A percentile compares a stretch with the other conserved stretches of the same genome.
These are phyloP conservation scores for Datisca glomerata DNA, from an alignment of 306 rosid species.

Conservation along the genomic window DNA sequence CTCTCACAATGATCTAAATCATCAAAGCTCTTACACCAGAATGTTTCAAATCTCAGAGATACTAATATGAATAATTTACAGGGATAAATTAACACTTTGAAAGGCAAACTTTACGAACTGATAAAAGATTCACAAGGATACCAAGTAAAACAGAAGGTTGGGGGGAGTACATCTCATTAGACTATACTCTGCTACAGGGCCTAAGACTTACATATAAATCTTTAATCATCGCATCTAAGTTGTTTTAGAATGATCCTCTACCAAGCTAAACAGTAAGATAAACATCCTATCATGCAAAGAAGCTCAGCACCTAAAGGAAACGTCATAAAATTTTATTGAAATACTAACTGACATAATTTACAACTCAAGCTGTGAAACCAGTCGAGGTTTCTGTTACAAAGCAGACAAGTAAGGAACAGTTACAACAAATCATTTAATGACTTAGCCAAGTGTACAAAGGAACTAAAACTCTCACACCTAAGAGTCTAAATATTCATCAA, in stretches of 20 bases:
- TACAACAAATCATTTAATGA: background rate
- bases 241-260: background rate
- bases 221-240: background rate
- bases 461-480: background rate
- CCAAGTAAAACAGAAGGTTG: too few relatives aligned
- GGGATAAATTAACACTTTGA: too few relatives aligned
- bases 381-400: background rate
- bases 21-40: too few relatives aligned
- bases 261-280: background rate
- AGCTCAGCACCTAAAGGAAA: constrained; percentile 6
- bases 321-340: constrained; percentile 17
- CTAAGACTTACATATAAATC: background rate
- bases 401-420: background rate
- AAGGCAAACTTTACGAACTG: too few relatives aligned
- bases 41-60: too few relatives aligned
- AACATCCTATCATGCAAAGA: background rate
- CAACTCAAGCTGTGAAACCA: background rate
- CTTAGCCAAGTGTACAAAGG: background rate
- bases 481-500: background rate
- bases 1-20: too few relatives aligned
- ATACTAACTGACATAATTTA: constrained; percentile 1
- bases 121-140: too few relatives aligned
- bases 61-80: too few relatives aligned
- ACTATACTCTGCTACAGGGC: background rate
- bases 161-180: too few relatives aligned